Conservation (phyloP, 495 filamentous ascomycete species). For the Polyplosphaeria fusca region DNA sequence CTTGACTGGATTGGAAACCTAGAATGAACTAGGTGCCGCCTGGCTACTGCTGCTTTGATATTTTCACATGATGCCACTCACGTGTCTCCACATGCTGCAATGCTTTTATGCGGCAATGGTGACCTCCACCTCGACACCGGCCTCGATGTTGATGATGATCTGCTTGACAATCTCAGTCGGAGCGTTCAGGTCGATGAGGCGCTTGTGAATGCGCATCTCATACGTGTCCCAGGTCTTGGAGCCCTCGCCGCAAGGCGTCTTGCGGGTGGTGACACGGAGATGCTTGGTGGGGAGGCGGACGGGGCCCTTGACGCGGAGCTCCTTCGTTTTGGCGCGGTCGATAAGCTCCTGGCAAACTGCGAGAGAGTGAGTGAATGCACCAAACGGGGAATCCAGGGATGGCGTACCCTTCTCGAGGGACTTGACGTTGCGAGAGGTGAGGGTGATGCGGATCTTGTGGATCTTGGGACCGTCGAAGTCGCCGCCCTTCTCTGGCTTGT, state of each 20-base stretch:
- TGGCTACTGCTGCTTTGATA: no score
- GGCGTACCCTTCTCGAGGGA: slow-evolving; percentile 74
- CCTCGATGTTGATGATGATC: slow-evolving; percentile 99
- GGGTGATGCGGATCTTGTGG: slow-evolving; percentile 98
- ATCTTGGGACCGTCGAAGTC: slow-evolving; percentile 80
- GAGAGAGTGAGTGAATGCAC: neutral
- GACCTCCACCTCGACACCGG: slow-evolving; percentile 99
- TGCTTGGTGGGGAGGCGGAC: slow-evolving; percentile 98
- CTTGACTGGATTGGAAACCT: no score
- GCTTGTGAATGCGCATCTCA: slow-evolving; percentile 99
- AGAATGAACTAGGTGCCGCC: no score
- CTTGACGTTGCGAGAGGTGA: slow-evolving; percentile 81
- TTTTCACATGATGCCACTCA: no score
- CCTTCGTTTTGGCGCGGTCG: slow-evolving; percentile 98
- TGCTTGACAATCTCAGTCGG: slow-evolving; percentile 99
- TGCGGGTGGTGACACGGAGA: slow-evolving; percentile 90
- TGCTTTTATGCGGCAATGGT: slow-evolving; percentile 88
- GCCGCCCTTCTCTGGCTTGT: slow-evolving; percentile 94
- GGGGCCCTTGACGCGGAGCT: slow-evolving; percentile 96
- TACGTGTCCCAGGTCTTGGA: slow-evolving; percentile 99
- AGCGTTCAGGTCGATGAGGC: slow-evolving; percentile 91
- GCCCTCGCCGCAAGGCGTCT: slow-evolving; percentile 98
- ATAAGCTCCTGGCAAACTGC: slow-evolving; percentile 95
- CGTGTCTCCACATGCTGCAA: no score
- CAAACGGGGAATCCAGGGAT: neutral